Percentiles rank a stretch among this genome's conserved stretches.
These are phyloP conservation scores for Fusarium kyushuense DNA, from an alignment of 2,329 filamentous ascomycete genomes.

Conservation along the genomic window DNA sequence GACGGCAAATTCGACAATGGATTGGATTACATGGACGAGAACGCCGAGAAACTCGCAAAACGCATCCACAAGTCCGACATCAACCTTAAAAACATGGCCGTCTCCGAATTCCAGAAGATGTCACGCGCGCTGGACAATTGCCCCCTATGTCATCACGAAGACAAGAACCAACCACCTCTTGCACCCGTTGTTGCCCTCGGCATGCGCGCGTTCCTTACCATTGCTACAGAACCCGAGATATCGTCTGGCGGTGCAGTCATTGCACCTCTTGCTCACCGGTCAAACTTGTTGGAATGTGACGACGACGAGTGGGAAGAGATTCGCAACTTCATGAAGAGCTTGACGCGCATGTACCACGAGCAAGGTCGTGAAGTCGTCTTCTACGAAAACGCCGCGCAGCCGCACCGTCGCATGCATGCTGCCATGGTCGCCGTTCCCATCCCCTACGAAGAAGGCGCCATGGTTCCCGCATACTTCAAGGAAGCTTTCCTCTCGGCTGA, in stretches of 20 bases:
- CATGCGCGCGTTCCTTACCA: slow-evolving; percentile 87
- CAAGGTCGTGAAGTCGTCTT: slow-evolving; percentile 94
- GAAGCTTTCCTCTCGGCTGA: slow-evolving; percentile 91
- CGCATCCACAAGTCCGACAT: slow-evolving; percentile 89
- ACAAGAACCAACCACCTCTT: slow-evolving; percentile 76
- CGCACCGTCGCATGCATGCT: slow-evolving; percentile 83
- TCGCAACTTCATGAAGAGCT: slow-evolving; percentile 97
- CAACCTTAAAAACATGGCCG: slow-evolving; percentile 87
- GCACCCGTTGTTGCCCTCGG: slow-evolving; percentile 89
- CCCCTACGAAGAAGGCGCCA: slow-evolving; percentile 90
- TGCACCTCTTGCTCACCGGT: slow-evolving; percentile 86
- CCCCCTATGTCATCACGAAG: slow-evolving; percentile 92
- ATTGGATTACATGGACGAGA: slow-evolving; percentile 97
- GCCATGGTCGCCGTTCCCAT: slow-evolving; percentile 88
- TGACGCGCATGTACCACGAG: slow-evolving; percentile 94
- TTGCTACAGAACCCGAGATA: slow-evolving; percentile 90
- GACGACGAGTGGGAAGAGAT: slow-evolving; percentile 99
- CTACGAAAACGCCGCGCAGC: slow-evolving; percentile 94
- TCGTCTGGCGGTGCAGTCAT: slow-evolving; percentile 87
- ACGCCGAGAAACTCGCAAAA: slow-evolving; percentile 88
- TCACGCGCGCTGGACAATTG: slow-evolving; percentile 88
- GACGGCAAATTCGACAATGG: slow-evolving; percentile 91
- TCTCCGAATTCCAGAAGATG: slow-evolving; percentile 90
- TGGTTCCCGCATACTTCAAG: slow-evolving; percentile 91
- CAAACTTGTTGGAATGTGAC: slow-evolving; percentile 95